Conservation (phyloP, 176 grass and related monocot species). For the Metroxylon sagu region DNA sequence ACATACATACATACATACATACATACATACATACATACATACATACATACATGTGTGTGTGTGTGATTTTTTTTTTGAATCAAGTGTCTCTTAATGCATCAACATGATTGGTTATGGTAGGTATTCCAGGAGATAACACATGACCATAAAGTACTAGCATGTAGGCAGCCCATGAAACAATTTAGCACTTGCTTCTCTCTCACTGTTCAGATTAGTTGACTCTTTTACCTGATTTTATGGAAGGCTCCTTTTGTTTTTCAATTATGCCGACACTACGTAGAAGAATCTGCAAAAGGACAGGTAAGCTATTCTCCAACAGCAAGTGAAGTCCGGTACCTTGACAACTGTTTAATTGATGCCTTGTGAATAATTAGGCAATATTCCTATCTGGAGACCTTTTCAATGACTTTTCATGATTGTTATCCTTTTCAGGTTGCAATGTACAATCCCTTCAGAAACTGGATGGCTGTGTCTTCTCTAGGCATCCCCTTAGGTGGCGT, state of each 20-base stretch:
- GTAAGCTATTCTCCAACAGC: slow-evolving; percentile 23
- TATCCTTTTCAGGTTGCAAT: slow-evolving; percentile 44
- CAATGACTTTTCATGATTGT: neutral
- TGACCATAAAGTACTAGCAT: too few species aligned
- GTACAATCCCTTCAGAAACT: slow-evolving; percentile 82
- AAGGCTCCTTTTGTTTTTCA: slow-evolving; percentile 70
- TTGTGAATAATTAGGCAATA: neutral
- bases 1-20: too few species aligned
- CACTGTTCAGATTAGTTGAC: too few species aligned
- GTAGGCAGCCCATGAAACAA: too few species aligned
- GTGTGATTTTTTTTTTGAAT: too few species aligned
- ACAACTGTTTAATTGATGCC: neutral
- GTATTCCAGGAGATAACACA: too few species aligned
- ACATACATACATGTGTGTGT: too few species aligned
- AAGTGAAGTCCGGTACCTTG: neutral
- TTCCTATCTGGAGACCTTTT: neutral
- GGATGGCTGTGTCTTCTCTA: slow-evolving; percentile 55
- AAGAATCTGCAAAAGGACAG: slow-evolving; percentile 79
- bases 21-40: too few species aligned
- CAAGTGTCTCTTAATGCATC: too few species aligned
- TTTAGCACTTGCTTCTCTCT: too few species aligned
- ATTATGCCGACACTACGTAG: slow-evolving; percentile 58
- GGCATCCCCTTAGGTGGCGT: slow-evolving; percentile 89
- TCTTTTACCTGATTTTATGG: too few species aligned
- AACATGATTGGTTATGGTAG: too few species aligned